Evolutionary conservation across 1,284 basidiomycete genomes (phyloP), one percentile per base, ranked within the genome.

Genomic region (Austropuccinia psidii): DNA sequence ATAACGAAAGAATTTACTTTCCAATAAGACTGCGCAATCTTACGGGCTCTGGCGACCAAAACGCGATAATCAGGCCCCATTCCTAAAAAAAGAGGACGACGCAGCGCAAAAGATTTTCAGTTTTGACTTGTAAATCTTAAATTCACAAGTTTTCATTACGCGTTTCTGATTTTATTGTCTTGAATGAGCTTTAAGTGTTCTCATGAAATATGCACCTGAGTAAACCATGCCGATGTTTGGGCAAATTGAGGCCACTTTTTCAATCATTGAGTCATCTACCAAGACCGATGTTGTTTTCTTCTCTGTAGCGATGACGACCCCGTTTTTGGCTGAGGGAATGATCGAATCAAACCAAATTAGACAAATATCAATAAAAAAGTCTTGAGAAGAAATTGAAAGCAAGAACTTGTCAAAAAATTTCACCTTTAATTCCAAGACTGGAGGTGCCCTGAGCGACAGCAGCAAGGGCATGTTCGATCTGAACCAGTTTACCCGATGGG

Each of bases 151-250:
- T 37, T 21, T 33, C 21, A 27, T 31, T 33, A 21, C 19, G 24
- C 33, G 9, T 62, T 62, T 41, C 33, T 55, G 37, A n/a, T 29
- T 55, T 67, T 67, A 15, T 47, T 45, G 19, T 15, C 4, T 4
- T 4, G 49, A 24, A 9, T 35, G 24, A 6, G 24, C 19, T 29
- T 54, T 35, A n/a, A 15, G 19, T 7, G 33, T 41, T n/a, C 21
- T 27, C 31, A 24, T 33, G 24, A 17, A 13, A 27, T 3, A 52
- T 55, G 21, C 41, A 73, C 69, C 69, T 49, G 92, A 94, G 83
- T 98, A 99, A 62, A 99, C 96, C 78, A 98, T 93, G 66, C 96
- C 96, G 77, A 98, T 98, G 83, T 98, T 98, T 50, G 96, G 96
- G 82, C 95, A 98, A 77, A 99, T 89, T 66, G 93, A 85, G 3